Percentiles rank a stretch among this genome's conserved stretches.
Conservation (phyloP, 768 basidiomycete species). For the Rhodotorula diobovata region DNA sequence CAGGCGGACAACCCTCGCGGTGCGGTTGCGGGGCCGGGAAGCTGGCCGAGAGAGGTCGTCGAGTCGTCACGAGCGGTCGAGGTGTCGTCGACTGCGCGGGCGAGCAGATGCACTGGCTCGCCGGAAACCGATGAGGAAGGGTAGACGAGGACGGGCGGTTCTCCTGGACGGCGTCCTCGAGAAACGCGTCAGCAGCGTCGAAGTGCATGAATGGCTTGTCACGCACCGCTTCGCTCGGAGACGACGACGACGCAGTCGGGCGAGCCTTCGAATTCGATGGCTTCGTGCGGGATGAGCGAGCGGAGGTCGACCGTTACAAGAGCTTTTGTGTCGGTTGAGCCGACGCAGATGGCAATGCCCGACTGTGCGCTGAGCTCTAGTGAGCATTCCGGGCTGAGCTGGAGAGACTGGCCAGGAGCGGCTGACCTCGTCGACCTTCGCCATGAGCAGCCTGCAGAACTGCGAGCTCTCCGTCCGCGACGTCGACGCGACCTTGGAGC, state of each 20-base stretch:
- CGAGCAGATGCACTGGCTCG: background rate
- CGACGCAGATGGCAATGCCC: background rate
- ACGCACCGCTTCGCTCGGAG: background rate
- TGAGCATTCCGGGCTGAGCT: too few relatives aligned
- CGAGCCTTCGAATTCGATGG: background rate
- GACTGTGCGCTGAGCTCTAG: too few relatives aligned
- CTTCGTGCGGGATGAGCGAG: constrained; percentile 5
- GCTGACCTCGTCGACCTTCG: background rate
- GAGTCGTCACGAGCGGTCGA: background rate
- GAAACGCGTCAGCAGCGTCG: background rate
- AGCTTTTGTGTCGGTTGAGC: background rate
- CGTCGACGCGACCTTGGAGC: background rate
- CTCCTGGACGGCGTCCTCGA: too few relatives aligned
- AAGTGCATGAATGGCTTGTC: too few relatives aligned
- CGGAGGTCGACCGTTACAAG: constrained; percentile 16
- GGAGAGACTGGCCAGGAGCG: too few relatives aligned
- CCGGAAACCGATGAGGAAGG: too few relatives aligned
- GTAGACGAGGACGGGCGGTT: background rate
- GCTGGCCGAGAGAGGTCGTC: background rate
- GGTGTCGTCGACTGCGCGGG: background rate
- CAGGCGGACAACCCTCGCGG: background rate
- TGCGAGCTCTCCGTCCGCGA: too few relatives aligned
- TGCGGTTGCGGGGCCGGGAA: background rate
- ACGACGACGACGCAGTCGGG: background rate
- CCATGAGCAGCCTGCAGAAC: constrained; percentile 1